These are phyloP conservation scores for Oryza glaberrima DNA, from an alignment of 176 grass and related monocot species.

Conservation along the genomic window DNA sequence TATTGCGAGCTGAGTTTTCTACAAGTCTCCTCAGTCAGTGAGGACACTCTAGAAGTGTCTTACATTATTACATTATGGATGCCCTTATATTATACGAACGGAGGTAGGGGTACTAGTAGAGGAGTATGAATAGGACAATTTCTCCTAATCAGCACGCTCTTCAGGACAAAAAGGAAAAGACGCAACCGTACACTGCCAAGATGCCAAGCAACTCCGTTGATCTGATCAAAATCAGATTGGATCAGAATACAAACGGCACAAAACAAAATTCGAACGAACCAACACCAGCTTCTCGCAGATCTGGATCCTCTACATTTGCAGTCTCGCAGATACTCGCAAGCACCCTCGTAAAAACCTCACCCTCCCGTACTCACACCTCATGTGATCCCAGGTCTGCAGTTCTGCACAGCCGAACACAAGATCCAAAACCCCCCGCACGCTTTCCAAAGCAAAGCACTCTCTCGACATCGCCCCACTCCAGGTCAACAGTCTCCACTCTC, in stretches of 20 bases:
- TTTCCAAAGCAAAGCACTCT: not conserved
- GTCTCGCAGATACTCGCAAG: not conserved
- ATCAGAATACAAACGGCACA: not conserved
- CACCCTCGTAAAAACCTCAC: not conserved
- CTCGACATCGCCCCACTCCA: not conserved
- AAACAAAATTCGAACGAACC: constrained; percentile 11
- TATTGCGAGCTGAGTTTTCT: too few species aligned
- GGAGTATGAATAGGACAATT: too few species aligned
- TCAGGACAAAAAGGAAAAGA: not conserved
- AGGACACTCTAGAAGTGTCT: too few species aligned
- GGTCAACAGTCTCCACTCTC: constrained; percentile 2
- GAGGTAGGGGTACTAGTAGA: too few species aligned
- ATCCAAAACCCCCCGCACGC: constrained; percentile 32
- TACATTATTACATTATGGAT: too few species aligned
- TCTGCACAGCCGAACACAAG: not conserved
- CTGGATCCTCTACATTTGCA: constrained; percentile 8
- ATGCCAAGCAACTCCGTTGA: not conserved
- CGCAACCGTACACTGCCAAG: not conserved
- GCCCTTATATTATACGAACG: too few species aligned
- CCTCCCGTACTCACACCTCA: too few species aligned
- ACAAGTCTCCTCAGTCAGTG: too few species aligned
- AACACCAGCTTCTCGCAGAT: not conserved
- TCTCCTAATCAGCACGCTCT: too few species aligned
- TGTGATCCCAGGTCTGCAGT: not conserved
- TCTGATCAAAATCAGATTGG: not conserved